phyloP scores from a whole-genome alignment of 257 asterid genomes.

The Fraxinus anomala region DNA sequence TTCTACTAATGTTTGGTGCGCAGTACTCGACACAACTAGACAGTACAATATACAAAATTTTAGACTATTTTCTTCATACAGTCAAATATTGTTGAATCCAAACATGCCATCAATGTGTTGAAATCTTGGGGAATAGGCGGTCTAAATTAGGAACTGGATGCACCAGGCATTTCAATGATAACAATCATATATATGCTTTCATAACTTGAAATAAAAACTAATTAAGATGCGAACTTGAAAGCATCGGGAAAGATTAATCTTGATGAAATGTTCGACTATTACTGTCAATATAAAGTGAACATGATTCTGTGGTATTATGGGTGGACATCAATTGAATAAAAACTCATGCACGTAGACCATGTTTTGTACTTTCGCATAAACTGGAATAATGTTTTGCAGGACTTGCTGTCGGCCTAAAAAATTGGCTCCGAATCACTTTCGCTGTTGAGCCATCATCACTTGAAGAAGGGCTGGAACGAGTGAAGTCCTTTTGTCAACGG shows the following conservation, averaged over 20 bases:
- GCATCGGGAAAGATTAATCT: too few relatives aligned
- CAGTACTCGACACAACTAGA: background rate
- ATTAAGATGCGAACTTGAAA: too few relatives aligned
- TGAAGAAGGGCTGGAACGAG: slow-evolving; percentile 63
- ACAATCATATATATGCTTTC: too few relatives aligned
- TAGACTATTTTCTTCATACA: background rate
- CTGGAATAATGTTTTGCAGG: slow-evolving; percentile 43
- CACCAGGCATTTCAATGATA: background rate
- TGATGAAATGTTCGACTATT: too few relatives aligned
- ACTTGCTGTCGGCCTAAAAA: slow-evolving; percentile 67
- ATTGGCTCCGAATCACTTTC: slow-evolving; percentile 75
- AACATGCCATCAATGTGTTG: background rate
- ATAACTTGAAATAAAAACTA: too few relatives aligned
- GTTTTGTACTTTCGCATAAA: background rate
- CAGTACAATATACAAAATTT: background rate
- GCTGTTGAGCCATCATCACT: slow-evolving; percentile 68
- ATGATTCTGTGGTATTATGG: background rate
- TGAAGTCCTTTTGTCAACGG: slow-evolving; percentile 58
- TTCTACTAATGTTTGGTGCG: too few relatives aligned
- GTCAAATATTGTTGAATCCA: background rate
- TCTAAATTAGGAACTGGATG: background rate
- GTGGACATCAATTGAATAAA: background rate
- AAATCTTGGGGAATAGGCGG: background rate
- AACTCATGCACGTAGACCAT: background rate
- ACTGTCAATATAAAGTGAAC: too few relatives aligned